phyloP scores from a whole-genome alignment of 139 green algal species.

The Diplosphaera chodatii region DNA sequence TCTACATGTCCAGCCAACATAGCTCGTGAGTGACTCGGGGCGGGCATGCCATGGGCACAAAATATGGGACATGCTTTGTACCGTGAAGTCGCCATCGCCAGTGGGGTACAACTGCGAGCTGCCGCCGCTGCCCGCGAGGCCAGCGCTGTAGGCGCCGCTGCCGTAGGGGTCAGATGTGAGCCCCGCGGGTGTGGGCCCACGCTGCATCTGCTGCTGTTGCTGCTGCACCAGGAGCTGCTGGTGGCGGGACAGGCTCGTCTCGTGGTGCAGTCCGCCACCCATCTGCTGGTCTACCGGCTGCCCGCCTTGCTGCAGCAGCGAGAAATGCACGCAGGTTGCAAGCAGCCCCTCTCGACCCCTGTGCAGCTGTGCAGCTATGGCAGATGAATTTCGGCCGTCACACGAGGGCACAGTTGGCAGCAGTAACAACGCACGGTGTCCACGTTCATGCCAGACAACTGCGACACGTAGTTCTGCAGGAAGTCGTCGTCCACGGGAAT shows the following conservation, averaged over 20 bases:
- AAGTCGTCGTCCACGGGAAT: neutral
- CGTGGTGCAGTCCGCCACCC: neutral
- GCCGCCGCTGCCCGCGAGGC: neutral
- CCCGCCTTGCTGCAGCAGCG: neutral
- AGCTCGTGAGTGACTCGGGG: no score
- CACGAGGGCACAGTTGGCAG: no score
- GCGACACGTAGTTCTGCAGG: neutral
- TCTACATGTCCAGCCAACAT: no score
- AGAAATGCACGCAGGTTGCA: no score
- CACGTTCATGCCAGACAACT: neutral
- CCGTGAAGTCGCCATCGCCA: neutral
- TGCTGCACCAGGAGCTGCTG: neutral
- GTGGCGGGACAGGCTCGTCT: neutral
- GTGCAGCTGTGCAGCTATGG: no score
- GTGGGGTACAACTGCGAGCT: neutral
- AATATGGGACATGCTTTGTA: neutral
- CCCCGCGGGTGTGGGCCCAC: no score
- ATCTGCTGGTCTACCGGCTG: neutral
- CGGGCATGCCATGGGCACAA: no score
- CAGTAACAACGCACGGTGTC: neutral
- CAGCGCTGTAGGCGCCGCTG: neutral
- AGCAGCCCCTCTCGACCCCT: no score
- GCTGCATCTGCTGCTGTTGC: neutral
- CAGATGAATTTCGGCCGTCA: no score
- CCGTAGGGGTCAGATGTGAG: neutral